Evolutionary conservation across 805 yeast species (phyloP).

Genomic region (Saccharomycopsis fibuligera): DNA sequence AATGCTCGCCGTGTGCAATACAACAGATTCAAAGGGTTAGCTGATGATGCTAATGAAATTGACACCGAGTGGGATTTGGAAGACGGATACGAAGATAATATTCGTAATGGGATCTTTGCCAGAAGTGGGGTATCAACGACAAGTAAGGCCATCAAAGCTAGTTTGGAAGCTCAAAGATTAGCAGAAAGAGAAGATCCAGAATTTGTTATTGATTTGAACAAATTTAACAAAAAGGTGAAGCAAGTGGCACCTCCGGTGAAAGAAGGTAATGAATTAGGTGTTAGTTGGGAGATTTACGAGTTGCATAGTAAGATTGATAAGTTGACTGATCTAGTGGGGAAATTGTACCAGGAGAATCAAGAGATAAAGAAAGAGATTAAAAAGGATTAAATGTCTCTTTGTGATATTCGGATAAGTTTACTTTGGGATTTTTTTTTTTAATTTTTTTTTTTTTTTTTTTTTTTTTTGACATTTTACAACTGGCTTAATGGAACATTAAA

Average conservation of each 20-base stretch:
- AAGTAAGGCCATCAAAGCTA: conserved; percentile 9
- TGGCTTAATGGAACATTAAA: too few relatives aligned
- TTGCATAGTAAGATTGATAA: conserved; percentile 47
- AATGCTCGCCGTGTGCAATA: conserved; percentile 44
- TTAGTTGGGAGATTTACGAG: conserved; percentile 60
- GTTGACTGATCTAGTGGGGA: conserved; percentile 23
- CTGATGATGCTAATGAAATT: conserved; percentile 33
- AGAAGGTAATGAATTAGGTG: conserved; percentile 46
- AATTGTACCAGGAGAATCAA: conserved; percentile 19
- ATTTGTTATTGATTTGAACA: conserved; percentile 43
- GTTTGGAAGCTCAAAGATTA: conserved; percentile 42
- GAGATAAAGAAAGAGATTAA: too few relatives aligned
- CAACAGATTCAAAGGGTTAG: conserved; percentile 32
- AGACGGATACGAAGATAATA: conserved; percentile 23
- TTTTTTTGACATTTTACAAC: too few relatives aligned
- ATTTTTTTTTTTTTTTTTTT: too few relatives aligned
- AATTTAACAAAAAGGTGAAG: conserved; percentile 48
- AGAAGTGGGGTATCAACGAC: conserved; percentile 13
- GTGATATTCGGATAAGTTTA: too few relatives aligned
- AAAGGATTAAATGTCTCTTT: too few relatives aligned
- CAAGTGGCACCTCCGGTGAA: conserved; percentile 53
- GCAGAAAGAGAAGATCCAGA: conserved; percentile 69
- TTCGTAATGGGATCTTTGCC: conserved; percentile 5
- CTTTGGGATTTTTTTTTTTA: too few relatives aligned
- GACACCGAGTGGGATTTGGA: conserved; percentile 27